Evolutionary conservation across 2,329 filamentous ascomycete genomes (phyloP).

Genomic region (Fusarium sp.): DNA sequence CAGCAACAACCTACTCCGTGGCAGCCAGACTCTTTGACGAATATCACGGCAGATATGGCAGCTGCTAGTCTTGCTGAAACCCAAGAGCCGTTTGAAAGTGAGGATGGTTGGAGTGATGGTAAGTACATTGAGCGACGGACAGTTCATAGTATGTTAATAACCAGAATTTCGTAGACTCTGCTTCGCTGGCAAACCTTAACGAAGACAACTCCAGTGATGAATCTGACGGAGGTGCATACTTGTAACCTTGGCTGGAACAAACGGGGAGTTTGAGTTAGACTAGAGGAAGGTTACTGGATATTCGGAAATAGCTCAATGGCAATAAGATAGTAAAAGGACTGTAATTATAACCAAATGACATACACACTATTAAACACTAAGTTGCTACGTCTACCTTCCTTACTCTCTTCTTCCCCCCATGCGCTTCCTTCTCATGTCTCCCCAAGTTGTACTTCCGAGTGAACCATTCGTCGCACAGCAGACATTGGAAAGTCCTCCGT

Average conservation of each 20-base stretch:
- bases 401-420: constrained; percentile 23
- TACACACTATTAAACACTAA: not conserved
- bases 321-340: not conserved
- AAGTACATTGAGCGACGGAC: not conserved
- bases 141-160: not conserved
- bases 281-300: not conserved
- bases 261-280: not conserved
- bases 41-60: constrained; percentile 15
- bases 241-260: not conserved
- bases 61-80: constrained; percentile 6
- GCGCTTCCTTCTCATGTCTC: constrained; percentile 24
- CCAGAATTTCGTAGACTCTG: constrained; percentile 9
- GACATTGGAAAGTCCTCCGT: constrained; percentile 13
- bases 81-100: not conserved
- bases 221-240: constrained; percentile 29
- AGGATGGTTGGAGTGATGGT: constrained; percentile 8
- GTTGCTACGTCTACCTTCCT: not conserved
- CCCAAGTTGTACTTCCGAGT: constrained; percentile 24
- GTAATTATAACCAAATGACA: not conserved
- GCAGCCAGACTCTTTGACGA: constrained; percentile 38
- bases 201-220: constrained; percentile 12
- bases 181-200: constrained; percentile 17
- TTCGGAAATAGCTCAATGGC: not conserved
- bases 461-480: constrained; percentile 10
- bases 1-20: constrained; percentile 3